A percentile compares a stretch with the other conserved stretches of the same genome.
phyloP scores from a whole-genome alignment of 352 stramenopile genomes.

The Globisporangium cystogenes region DNA sequence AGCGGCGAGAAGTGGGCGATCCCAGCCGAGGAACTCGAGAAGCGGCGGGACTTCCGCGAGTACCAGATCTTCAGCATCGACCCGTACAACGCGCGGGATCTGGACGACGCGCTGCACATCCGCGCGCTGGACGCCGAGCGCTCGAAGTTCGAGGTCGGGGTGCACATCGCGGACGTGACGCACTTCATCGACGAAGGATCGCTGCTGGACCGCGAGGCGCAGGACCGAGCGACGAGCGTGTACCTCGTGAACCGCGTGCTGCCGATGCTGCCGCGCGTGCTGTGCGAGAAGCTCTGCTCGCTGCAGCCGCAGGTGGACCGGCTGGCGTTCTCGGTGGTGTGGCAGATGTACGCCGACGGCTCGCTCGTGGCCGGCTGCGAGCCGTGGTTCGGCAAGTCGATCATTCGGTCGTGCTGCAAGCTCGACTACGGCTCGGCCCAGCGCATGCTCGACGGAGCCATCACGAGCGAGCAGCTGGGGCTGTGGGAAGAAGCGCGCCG shows the following conservation, averaged over 20 bases:
- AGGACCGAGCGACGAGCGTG: conserved; percentile 92
- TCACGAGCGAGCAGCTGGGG: conserved; percentile 64
- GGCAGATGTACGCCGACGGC: conserved; percentile 96
- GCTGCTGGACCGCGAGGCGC: conserved; percentile 92
- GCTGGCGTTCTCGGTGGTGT: conserved; percentile 94
- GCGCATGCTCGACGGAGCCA: conserved; percentile 92
- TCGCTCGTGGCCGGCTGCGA: conserved; percentile 81
- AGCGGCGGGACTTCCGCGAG: conserved; percentile 88
- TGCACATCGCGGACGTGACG: conserved; percentile 99
- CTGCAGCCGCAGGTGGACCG: conserved; percentile 96
- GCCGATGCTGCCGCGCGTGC: conserved; percentile 95
- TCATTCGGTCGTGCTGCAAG: conserved; percentile 97
- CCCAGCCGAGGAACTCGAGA: conserved; percentile 70
- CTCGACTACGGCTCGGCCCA: conserved; percentile 97
- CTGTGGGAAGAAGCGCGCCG: conserved; percentile 57
- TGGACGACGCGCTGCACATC: conserved; percentile 96
- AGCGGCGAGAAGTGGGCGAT: conserved; percentile 73
- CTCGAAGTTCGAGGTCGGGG: conserved; percentile 87
- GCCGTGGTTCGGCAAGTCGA: conserved; percentile 95
- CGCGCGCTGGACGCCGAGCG: conserved; percentile 46
- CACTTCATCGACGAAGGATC: conserved; percentile 92
- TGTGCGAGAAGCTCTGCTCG: conserved; percentile 97
- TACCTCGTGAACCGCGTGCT: conserved; percentile 95
- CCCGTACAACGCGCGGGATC: conserved; percentile 93
- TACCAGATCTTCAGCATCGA: conserved; percentile 97